Base-by-base conservation (phyloP, 2,329 filamentous ascomycete genomes). In the Cordyceps farinosa region DNA sequence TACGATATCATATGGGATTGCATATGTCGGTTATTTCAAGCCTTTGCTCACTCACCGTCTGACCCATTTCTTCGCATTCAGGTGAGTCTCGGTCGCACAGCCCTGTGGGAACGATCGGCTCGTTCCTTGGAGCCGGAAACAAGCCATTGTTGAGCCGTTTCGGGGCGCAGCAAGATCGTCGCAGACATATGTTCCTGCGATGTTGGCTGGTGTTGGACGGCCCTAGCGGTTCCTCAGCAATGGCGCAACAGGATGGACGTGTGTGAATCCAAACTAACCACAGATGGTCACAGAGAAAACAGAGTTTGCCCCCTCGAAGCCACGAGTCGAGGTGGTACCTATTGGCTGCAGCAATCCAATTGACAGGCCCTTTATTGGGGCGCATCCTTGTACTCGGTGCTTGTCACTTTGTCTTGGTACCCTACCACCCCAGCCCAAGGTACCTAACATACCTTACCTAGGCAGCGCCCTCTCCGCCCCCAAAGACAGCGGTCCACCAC, bases 61-160 rank as follows among this genome's bases (percentile, higher is more conserved):
- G 50, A 53, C 50, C 50, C 50, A 38, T n/a, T 53, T 32, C 32
- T 32, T 53, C 50, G 50, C 50, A 53, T 53, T 36, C 50, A 53
- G 50, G 50, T 53, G 50, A 53, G 50, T 22, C 8, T 53, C 27
- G 50, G 13, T 17, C 32, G 17, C 30, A 38, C 50, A 53, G 32
- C 50, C 50, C 17, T 53, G 30, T 30, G 50, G 29, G 48, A 32
- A 34, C 48, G 48, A 51, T 51, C 48, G 29, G 17, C 27, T 51
- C 29, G 30, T 32, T 34, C 29, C 48, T 34, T 10, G 48, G 15
- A 51, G 5, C 30, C 15, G 30, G 29, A 34, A 17, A 4, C 10
- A 17, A 51, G 29, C 48, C 6, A 17, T 34, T 30, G 17, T 51
- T 13, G 9, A 38, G 30, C 15, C 32, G 50, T 38, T 53, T 53